These are phyloP conservation scores for Apiotrichum montevideense DNA, from an alignment of 1,284 basidiomycete genomes.

Conservation along the genomic window DNA sequence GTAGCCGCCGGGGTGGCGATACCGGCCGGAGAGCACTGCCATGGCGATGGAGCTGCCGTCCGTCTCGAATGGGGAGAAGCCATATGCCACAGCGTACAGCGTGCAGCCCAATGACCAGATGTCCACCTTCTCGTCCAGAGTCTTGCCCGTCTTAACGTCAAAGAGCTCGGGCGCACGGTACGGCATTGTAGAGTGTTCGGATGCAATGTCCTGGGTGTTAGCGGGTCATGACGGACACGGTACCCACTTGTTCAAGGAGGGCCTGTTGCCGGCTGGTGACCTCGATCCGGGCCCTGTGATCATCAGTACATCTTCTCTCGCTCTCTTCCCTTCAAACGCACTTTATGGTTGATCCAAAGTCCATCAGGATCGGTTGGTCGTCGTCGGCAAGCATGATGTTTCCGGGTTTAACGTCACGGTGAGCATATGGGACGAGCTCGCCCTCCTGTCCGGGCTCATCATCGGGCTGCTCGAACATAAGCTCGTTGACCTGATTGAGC, in stretches of 20 bases:
- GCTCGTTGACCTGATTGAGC: conserved; percentile 22
- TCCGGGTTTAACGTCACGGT: conserved; percentile 93
- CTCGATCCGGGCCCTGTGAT: conserved; percentile 38
- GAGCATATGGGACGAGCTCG: conserved; percentile 77
- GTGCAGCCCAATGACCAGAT: conserved; percentile 95
- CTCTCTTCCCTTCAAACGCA: conserved; percentile 12
- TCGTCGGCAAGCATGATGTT: conserved; percentile 97
- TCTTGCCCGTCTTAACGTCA: conserved; percentile 83
- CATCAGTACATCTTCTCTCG: not conserved
- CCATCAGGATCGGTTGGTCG: conserved; percentile 89
- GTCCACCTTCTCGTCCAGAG: conserved; percentile 88
- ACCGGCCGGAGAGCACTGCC: conserved; percentile 85
- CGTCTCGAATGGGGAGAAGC: conserved; percentile 87
- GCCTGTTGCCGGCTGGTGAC: conserved; percentile 73
- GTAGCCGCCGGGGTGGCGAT: conserved; percentile 65
- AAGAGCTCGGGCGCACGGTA: conserved; percentile 92
- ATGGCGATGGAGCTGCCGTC: conserved; percentile 87
- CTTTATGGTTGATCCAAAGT: conserved; percentile 74
- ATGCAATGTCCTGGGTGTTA: conserved; percentile 70
- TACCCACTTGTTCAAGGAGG: conserved; percentile 65
- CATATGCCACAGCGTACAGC: conserved; percentile 83
- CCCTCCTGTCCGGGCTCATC: conserved; percentile 50
- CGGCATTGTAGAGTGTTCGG: conserved; percentile 93
- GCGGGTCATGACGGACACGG: not conserved
- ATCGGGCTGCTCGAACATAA: conserved; percentile 67